Base-by-base conservation (phyloP, 1,139 yeast species). In the Pichia sp. region DNA sequence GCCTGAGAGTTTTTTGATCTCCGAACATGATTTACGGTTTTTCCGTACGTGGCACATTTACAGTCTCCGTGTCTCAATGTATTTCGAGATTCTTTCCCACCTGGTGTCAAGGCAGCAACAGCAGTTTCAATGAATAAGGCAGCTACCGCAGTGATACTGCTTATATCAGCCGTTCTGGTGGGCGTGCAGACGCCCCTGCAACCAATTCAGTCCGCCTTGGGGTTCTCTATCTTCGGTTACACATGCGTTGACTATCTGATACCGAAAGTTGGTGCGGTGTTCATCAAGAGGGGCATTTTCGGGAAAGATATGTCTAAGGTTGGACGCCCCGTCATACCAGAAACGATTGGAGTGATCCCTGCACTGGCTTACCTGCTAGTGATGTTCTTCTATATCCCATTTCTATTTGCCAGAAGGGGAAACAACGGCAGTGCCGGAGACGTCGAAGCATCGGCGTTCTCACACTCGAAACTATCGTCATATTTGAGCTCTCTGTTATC, bases 311-410 rank as follows among this genome's bases (percentile, higher is more conserved):
- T 90, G 68, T 84, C 90, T 51, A 93, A 93, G 68, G 72, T 72
- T 10, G 78, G 76, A 13, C 79, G 75, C 29, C 95, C 95, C 0
- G 75, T 83, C 6, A 78, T 92, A 13, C 95, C 99, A 1, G 99
- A 93, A 70, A 81, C 95, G 0, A 85, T 92, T 78, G 99, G 99
- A 3, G 85, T 89, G 1, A 87, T 92, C 0, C 80, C 90, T 7
- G 95, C 97, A 0, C 77, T 87, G 2, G 84, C 92, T 0, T 92
- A 90, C 67, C 70, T 93, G 59, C 82, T 90, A 62, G 71, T 87
- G 49, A 86, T 93, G 90, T 81, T 90, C 65, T 78, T 87, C 59
- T 85, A 90, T 68, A 88, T 93, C 53, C 99, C 99, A 15, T 90
- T 90, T 68, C 76, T 92, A 65, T 93, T 93, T 67, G 85, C 84